A percentile compares a stretch with the other conserved stretches of the same genome.
These are phyloP conservation scores for Rhizodiscina lignyota DNA, from an alignment of 495 filamentous ascomycete species.

Conservation along the genomic window DNA sequence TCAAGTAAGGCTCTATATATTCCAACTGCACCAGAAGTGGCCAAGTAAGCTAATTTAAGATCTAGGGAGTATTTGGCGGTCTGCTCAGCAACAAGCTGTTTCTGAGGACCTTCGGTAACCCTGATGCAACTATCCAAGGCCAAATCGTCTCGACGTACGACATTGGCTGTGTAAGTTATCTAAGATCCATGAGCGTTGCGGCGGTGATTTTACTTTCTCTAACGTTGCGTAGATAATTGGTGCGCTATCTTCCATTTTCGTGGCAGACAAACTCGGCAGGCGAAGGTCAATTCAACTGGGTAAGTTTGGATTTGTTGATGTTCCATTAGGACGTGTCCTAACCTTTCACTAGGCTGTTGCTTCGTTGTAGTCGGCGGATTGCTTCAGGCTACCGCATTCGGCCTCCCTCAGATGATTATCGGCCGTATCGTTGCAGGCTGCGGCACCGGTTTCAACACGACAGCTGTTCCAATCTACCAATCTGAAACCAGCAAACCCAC, in stretches of 20 bases:
- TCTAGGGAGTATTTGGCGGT: not conserved
- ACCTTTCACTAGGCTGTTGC: too few species aligned
- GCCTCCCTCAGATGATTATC: slow-evolving; percentile 47
- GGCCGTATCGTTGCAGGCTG: slow-evolving; percentile 39
- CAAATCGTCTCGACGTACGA: slow-evolving; percentile 33
- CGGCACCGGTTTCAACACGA: slow-evolving; percentile 24
- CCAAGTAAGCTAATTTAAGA: too few species aligned
- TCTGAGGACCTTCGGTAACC: not conserved
- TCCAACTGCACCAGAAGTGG: not conserved
- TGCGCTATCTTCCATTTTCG: slow-evolving; percentile 24
- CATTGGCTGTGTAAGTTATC: slow-evolving; percentile 33
- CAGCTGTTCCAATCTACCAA: not conserved
- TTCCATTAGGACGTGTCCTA: too few species aligned
- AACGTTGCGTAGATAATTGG: too few species aligned
- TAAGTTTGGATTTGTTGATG: too few species aligned
- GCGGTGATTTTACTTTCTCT: too few species aligned
- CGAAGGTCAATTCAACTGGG: slow-evolving; percentile 27
- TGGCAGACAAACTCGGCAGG: slow-evolving; percentile 31
- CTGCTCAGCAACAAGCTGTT: not conserved
- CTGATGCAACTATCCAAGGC: slow-evolving; percentile 17
- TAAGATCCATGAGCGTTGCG: too few species aligned
- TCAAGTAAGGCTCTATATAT: not conserved
- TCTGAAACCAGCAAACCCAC: not conserved
- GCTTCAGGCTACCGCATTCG: slow-evolving; percentile 17
- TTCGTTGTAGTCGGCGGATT: slow-evolving; percentile 28